Base-by-base conservation (phyloP, 176 grass and related monocot species). In the Lolium multiflorum region DNA sequence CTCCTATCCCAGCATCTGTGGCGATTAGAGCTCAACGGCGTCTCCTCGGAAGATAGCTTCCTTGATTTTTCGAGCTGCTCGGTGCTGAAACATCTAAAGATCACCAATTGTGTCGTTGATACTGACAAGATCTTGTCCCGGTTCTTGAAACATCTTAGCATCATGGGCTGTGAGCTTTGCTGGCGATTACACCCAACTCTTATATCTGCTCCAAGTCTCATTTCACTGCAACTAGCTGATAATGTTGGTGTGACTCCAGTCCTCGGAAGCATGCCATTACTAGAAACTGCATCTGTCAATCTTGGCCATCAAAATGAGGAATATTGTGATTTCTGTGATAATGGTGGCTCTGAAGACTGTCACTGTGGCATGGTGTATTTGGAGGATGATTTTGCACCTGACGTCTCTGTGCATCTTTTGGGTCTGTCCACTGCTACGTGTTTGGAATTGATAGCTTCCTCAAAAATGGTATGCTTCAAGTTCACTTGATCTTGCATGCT, bases 321-420 rank as follows among this genome's bases (percentile, higher is more conserved):
- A 0, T 82, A 69, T 4, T 69, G 79, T 39, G 63, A 54, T 67
- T 82, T 69, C 26, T 82, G 47, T 54, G 79, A 82, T 54, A 15
- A 39, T n/a, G 47, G 62, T 81, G 62, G 24, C 25, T 2, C 20
- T 81, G 62, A 20, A 67, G 46, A 52, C 6, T 81, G 62, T 52
- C 49, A 64, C 1, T 81, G 62, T 68, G 9, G 25, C 46, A 81
- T 68, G 17, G 3, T 81, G 12, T 38, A 37, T 67, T 49, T 8
- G 14, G 71, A 74, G 5, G 9, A 49, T 74, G 21, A 74, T 74
- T 50, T 0, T 74, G 9, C 44, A 50, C n/a, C 71, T 14, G 5
- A 74, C 0, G 21, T 74, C 9, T 74, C 71, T 50, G 44, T 74
- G 12, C 71, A 74, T 16, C 71, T 74, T 74, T 0, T 50, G 44